Evolutionary conservation across 179 eudicot genomes (phyloP).

Genomic region (Monotropa hypopitys): DNA sequence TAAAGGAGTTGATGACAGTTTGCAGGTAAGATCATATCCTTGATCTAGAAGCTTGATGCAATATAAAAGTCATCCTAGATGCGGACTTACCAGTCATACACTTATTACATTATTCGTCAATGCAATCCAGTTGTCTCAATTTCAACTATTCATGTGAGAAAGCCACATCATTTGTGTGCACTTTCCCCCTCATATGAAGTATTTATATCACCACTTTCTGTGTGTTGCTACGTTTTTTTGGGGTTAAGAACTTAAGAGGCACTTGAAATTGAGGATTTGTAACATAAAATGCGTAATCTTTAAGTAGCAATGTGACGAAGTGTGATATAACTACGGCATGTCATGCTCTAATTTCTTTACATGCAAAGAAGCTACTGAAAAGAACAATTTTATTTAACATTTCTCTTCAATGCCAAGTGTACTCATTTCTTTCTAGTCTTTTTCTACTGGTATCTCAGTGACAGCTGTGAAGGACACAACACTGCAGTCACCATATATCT

Average conservation of each 20-base stretch:
- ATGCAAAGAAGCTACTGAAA: background rate
- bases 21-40: slow-evolving; percentile 45
- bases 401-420: background rate
- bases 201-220: background rate
- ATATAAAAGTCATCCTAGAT: background rate
- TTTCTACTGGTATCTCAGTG: background rate
- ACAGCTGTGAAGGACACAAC: background rate
- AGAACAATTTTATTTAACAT: background rate
- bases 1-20: slow-evolving; percentile 92
- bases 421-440: background rate
- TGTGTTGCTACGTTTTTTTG: background rate
- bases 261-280: background rate
- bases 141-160: background rate
- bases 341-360: background rate
- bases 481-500: background rate
- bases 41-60: background rate
- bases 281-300: background rate
- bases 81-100: background rate
- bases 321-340: background rate
- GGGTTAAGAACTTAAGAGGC: background rate
- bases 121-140: background rate
- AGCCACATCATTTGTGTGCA: background rate
- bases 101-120: background rate
- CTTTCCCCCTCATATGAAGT: background rate
- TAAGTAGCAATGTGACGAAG: background rate